These are phyloP conservation scores for Pelargonium citronellum DNA, from an alignment of 441 rosid species.

Conservation along the genomic window DNA sequence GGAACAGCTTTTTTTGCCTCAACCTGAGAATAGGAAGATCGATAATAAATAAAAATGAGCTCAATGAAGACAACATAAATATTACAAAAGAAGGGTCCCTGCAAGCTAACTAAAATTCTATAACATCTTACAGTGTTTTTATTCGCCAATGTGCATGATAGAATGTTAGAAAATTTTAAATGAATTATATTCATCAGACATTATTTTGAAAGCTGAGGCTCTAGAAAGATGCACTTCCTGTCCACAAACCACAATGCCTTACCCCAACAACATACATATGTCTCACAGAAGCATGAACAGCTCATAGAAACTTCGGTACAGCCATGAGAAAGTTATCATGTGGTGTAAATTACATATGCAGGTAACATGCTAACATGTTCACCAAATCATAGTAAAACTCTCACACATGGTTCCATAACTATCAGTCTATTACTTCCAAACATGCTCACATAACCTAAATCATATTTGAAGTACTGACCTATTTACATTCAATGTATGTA, in stretches of 20 bases:
- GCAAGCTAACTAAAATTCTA: not conserved
- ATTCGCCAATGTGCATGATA: not conserved
- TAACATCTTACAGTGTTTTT: not conserved
- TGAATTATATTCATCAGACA: not conserved
- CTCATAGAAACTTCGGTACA: too few relatives aligned
- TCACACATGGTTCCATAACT: not conserved
- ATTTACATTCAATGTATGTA: too few relatives aligned
- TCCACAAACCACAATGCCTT: not conserved
- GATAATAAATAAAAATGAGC: not conserved
- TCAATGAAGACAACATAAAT: not conserved
- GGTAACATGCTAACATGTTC: not conserved
- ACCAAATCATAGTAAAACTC: not conserved
- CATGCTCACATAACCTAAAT: not conserved
- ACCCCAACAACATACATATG: too few relatives aligned
- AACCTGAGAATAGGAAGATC: conserved; percentile 38
- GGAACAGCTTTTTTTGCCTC: conserved; percentile 82
- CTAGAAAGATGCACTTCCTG: not conserved
- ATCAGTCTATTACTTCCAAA: not conserved
- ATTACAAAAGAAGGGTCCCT: not conserved
- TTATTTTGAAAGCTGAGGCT: too few relatives aligned
- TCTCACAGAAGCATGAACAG: too few relatives aligned
- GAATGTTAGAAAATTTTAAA: not conserved
- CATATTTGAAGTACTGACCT: not conserved
- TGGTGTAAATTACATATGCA: not conserved
- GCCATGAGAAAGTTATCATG: too few relatives aligned